Conservation (phyloP, 1,284 basidiomycete species). For the Polyporus tsugae region DNA sequence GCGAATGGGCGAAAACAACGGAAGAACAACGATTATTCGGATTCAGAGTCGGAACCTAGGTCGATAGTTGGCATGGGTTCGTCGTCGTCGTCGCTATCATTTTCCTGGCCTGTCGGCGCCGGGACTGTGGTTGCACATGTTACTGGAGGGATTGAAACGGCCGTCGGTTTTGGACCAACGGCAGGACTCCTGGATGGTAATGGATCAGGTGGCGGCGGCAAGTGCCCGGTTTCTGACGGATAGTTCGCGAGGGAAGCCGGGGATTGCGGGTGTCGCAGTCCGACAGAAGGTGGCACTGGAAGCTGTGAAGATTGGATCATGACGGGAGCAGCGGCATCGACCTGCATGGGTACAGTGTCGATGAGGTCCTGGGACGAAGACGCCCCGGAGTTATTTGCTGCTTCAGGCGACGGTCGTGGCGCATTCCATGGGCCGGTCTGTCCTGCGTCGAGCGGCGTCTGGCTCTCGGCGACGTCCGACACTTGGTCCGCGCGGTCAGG, state of each 20-base stretch:
- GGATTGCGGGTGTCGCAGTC: constrained; percentile 3
- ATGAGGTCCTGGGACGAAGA: constrained; percentile 5
- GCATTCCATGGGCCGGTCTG: constrained; percentile 6
- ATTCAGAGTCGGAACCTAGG: constrained; percentile 57
- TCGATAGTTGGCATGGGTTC: constrained; percentile 64
- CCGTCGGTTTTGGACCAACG: constrained; percentile 19
- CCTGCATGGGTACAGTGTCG: constrained; percentile 21
- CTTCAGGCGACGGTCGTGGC: background rate
- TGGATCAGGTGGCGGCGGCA: constrained; percentile 30
- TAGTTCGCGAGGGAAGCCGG: background rate
- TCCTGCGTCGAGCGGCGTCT: constrained; percentile 11
- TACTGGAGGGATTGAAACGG: constrained; percentile 14
- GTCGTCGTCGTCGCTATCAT: constrained; percentile 57
- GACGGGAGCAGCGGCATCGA: constrained; percentile 16
- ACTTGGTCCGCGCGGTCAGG: constrained; percentile 14
- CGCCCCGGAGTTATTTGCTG: constrained; percentile 16
- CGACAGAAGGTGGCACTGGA: constrained; percentile 4
- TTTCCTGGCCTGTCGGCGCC: constrained; percentile 31
- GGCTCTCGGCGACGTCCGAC: constrained; percentile 14
- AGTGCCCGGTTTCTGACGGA: background rate
- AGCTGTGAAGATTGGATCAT: background rate
- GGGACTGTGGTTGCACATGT: constrained; percentile 25
- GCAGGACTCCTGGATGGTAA: constrained; percentile 24
- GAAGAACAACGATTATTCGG: constrained; percentile 25
- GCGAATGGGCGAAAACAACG: constrained; percentile 10